These are phyloP conservation scores for Cyclotella sp. DNA, from an alignment of 108 stramenopile species.

Conservation along the genomic window DNA sequence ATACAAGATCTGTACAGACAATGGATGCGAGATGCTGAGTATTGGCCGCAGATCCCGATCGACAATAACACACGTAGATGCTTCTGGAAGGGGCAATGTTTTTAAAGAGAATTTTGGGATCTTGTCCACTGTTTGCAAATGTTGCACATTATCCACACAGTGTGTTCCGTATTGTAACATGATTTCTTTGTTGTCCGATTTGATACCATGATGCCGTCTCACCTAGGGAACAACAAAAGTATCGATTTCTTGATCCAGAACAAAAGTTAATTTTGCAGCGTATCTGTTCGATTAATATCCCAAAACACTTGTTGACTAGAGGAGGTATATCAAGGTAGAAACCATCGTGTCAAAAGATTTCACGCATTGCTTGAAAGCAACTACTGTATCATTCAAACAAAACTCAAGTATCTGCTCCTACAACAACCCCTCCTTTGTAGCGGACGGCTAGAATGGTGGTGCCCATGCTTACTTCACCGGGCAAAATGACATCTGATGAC, in stretches of 20 bases:
- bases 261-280: conserved; percentile 74
- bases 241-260: conserved; percentile 50
- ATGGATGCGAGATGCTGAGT: conserved; percentile 71
- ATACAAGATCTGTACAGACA: conserved; percentile 51
- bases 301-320: conserved; percentile 59
- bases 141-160: neutral
- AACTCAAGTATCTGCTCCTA: conserved; percentile 71
- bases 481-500: conserved; percentile 8
- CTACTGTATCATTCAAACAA: no score
- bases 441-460: conserved; percentile 83
- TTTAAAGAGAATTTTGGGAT: conserved; percentile 5
- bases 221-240: conserved; percentile 19
- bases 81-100: conserved; percentile 25
- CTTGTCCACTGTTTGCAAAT: neutral
- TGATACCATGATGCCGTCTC: conserved; percentile 1
- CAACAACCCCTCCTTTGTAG: conserved; percentile 67
- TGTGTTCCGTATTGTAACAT: neutral
- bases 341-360: neutral
- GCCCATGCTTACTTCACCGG: conserved; percentile 69
- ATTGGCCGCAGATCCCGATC: conserved; percentile 88
- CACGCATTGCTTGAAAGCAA: no score
- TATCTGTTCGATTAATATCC: conserved; percentile 81
- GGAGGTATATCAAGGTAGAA: neutral
- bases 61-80: conserved; percentile 77
- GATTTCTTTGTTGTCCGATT: neutral